Evolutionary conservation across 208 protist species (phyloP), one percentile per base, ranked within the genome.

Genomic region (Trypanosoma melophagium): DNA sequence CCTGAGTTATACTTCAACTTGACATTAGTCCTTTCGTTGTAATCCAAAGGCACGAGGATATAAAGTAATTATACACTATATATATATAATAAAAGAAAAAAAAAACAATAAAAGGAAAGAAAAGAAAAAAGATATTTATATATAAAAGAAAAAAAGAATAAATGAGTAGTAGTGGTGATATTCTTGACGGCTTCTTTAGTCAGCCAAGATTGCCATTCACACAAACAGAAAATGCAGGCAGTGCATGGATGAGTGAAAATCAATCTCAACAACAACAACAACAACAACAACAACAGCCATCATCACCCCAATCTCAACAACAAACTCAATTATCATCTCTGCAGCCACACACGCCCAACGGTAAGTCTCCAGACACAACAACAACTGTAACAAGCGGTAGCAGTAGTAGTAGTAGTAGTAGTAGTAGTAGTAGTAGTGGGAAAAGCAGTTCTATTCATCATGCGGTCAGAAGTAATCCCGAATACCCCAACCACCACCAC

Each of bases 171-270:
- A 25, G 40, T 22, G 60, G 25, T 31, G 68, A 66, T 61, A 61
- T 73, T 61, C 68, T 73, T 58, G 68, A 73, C 42, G 60, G 52
- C 38, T 66, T 73, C 28, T 73, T 73, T 55, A 56, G 44, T 51
- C 49, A 61, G 3, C 38, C 60, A 10, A 21, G 12, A 19, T 7
- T 62, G 12, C 28, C 65, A 17, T 41, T 42, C 31, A 53, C 9
- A 42, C 55, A 10, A 22, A 3, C 62, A 12, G 25, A 19, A 9
- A 50, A 12, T 8, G 50, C 7, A 5, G 61, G 31, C 41, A 31
- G 3, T 57, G 17, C 16, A 17, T 57, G 21, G 21, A 9, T 8
- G n/a, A 17, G 53, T 5, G 24, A 59, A 13, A 31, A 59, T 13
- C 9, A 38, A 24, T 7, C 21, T 24, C 7, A 59, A 24, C 7